Percentiles rank a stretch among this genome's conserved stretches.
phyloP scores from a whole-genome alignment of 768 basidiomycete species.

The Chiua virens region DNA sequence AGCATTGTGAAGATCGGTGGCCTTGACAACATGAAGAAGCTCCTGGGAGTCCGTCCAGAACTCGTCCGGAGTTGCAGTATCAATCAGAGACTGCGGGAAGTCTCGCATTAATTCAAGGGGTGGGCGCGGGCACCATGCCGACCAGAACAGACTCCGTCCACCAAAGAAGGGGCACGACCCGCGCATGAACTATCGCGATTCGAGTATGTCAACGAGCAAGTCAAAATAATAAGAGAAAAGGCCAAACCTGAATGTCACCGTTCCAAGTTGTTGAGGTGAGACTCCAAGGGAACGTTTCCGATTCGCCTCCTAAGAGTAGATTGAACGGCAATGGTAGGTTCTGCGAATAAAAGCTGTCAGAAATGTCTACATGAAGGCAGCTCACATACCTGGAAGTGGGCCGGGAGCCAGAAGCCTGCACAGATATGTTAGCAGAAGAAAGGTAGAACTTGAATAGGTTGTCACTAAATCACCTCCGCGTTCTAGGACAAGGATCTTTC shows the following conservation, averaged over 20 bases:
- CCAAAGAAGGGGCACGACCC: slow-evolving; percentile 19
- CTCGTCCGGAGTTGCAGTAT: not conserved
- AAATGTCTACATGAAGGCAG: not conserved
- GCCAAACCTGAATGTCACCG: slow-evolving; percentile 3
- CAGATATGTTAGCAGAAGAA: not conserved
- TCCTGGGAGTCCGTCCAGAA: slow-evolving; percentile 2
- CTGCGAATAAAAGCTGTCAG: not conserved
- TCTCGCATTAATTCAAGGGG: slow-evolving; percentile 11
- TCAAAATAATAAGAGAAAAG: no score
- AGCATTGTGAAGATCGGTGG: not conserved
- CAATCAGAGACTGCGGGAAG: slow-evolving; percentile 11
- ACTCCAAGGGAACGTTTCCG: slow-evolving; percentile 7
- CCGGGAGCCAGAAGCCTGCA: slow-evolving; percentile 9
- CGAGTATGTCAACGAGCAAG: not conserved
- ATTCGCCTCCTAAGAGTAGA: slow-evolving; percentile 1
- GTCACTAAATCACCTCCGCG: slow-evolving; percentile 3
- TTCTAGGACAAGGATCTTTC: slow-evolving; percentile 19
- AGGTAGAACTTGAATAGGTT: not conserved
- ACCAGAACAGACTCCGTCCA: slow-evolving; percentile 16
- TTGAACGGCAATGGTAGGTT: slow-evolving; percentile 10
- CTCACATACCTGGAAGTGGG: slow-evolving; percentile 8
- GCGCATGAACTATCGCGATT: slow-evolving; percentile 4
- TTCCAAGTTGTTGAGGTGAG: slow-evolving; percentile 3
- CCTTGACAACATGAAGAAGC: slow-evolving; percentile 4
- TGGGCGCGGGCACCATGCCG: slow-evolving; percentile 18